Conservation (phyloP, 2,329 filamentous ascomycete species). For the Pyricularia grisea region DNA sequence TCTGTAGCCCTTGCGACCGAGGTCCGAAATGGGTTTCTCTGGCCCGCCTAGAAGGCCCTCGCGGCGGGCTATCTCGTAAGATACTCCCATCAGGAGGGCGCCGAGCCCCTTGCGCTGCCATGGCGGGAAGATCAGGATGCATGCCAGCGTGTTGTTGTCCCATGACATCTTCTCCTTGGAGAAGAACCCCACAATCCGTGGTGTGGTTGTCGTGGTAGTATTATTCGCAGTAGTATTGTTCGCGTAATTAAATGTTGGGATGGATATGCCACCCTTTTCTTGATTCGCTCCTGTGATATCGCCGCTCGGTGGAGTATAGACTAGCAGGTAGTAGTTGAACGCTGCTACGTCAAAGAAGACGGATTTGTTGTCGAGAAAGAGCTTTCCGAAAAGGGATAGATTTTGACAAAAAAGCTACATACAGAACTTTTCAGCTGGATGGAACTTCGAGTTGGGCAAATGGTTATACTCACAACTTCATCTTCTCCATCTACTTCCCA, state of each 20-base stretch:
- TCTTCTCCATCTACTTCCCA: constrained; percentile 90
- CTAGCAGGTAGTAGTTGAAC: constrained; percentile 90
- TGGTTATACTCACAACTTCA: constrained; percentile 50
- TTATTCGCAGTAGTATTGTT: neutral
- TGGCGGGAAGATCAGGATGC: constrained; percentile 90
- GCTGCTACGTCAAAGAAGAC: constrained; percentile 95
- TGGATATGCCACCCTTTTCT: neutral
- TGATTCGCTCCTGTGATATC: neutral
- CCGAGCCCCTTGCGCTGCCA: constrained; percentile 90
- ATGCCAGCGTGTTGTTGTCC: constrained; percentile 97
- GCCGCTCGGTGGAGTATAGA: constrained; percentile 49
- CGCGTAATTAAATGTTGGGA: neutral
- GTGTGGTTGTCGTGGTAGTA: constrained; percentile 7
- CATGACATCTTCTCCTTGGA: constrained; percentile 98
- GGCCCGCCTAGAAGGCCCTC: constrained; percentile 83
- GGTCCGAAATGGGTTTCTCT: constrained; percentile 83
- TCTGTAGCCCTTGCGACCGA: constrained; percentile 74
- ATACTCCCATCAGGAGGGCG: constrained; percentile 81
- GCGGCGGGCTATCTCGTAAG: constrained; percentile 80
- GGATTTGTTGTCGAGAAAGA: constrained; percentile 96
- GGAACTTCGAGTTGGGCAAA: neutral
- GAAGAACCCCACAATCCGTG: constrained; percentile 80
- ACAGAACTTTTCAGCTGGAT: neutral
- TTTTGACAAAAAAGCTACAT: constrained; percentile 83
- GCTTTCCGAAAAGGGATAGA: constrained; percentile 88